phyloP scores from a whole-genome alignment of 1,139 yeast genomes.

The Hyphopichia buzzinii region DNA sequence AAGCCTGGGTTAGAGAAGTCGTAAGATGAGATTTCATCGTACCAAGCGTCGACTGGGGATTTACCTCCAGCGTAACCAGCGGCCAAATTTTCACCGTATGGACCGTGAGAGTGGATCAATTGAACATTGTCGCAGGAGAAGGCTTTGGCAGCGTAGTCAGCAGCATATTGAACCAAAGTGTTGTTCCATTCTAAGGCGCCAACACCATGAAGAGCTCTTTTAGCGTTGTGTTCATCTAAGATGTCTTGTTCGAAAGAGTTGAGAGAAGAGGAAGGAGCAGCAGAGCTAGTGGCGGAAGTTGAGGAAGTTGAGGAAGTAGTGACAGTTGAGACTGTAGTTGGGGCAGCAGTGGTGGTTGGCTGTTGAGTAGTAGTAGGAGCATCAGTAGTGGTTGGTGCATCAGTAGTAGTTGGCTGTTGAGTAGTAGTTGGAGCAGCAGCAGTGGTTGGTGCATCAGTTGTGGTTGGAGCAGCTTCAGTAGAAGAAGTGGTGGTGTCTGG shows the following conservation, averaged over 20 bases:
- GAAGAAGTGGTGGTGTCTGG: constrained; percentile 10
- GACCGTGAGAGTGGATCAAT: constrained; percentile 49
- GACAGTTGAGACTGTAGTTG: constrained; percentile 14
- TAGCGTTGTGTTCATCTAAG: constrained; percentile 48
- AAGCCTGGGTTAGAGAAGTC: constrained; percentile 45
- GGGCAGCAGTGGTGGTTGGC: constrained; percentile 11
- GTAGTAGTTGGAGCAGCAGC: constrained; percentile 7
- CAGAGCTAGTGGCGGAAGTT: constrained; percentile 17
- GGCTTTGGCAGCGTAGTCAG: constrained; percentile 37
- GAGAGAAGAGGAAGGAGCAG: constrained; percentile 12
- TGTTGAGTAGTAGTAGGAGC: constrained; percentile 12
- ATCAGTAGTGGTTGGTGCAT: constrained; percentile 7
- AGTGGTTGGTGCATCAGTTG: constrained; percentile 17
- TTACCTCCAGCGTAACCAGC: constrained; percentile 47
- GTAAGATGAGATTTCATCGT: constrained; percentile 55
- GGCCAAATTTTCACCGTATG: constrained; percentile 63
- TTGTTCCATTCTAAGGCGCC: constrained; percentile 48
- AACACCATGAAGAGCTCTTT: constrained; percentile 55
- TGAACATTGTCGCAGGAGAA: constrained; percentile 55
- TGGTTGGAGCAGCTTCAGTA: constrained; percentile 13
- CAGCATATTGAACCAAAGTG: constrained; percentile 47
- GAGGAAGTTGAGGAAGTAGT: constrained; percentile 20
- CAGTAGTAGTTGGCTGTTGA: constrained; percentile 11
- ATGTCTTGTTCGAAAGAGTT: constrained; percentile 30
- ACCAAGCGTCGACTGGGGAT: constrained; percentile 64